Percentiles rank a stretch among this genome's conserved stretches.
These are phyloP conservation scores for Paracamarosporium sp. DNA, from an alignment of 2,329 filamentous ascomycete genomes.

Conservation along the genomic window DNA sequence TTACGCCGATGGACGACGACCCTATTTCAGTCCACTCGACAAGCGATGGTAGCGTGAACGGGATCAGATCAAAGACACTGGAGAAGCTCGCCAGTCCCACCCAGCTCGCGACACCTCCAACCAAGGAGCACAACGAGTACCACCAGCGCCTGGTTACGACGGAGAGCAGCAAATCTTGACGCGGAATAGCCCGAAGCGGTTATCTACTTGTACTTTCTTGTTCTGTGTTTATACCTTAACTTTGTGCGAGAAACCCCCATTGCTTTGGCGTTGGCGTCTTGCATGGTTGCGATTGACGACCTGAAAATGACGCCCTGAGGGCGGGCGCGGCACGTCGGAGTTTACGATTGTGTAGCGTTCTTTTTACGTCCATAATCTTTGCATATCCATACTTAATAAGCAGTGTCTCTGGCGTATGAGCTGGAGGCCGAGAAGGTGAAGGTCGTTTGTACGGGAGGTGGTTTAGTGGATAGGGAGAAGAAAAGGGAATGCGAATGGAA, in stretches of 20 bases:
- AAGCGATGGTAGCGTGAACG: slow-evolving; percentile 7
- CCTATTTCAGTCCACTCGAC: slow-evolving; percentile 1
- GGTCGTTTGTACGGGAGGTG: too few species aligned
- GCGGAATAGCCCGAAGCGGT: not conserved
- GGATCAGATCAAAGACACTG: slow-evolving; percentile 23
- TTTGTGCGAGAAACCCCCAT: slow-evolving; percentile 3
- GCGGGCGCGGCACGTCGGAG: not conserved
- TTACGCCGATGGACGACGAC: slow-evolving; percentile 36
- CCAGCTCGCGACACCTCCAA: slow-evolving; percentile 55
- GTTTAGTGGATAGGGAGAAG: too few species aligned
- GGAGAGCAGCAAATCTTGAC: not conserved
- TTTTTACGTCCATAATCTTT: slow-evolving; percentile 4
- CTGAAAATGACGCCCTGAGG: not conserved
- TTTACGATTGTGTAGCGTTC: not conserved
- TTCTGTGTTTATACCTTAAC: not conserved
- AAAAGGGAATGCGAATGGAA: too few species aligned
- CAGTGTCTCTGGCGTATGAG: too few species aligned
- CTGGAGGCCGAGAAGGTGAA: too few species aligned
- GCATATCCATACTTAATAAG: too few species aligned
- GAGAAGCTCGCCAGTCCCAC: slow-evolving; percentile 39
- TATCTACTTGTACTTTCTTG: slow-evolving; percentile 3
- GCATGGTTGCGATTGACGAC: not conserved
- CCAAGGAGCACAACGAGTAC: slow-evolving; percentile 31
- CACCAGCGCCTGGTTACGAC: not conserved
- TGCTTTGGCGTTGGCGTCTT: slow-evolving; percentile 2